Evolutionary conservation across 129 eudicot genomes (phyloP), one percentile per base, ranked within the genome.

Genomic region (Artemisia argyi): DNA sequence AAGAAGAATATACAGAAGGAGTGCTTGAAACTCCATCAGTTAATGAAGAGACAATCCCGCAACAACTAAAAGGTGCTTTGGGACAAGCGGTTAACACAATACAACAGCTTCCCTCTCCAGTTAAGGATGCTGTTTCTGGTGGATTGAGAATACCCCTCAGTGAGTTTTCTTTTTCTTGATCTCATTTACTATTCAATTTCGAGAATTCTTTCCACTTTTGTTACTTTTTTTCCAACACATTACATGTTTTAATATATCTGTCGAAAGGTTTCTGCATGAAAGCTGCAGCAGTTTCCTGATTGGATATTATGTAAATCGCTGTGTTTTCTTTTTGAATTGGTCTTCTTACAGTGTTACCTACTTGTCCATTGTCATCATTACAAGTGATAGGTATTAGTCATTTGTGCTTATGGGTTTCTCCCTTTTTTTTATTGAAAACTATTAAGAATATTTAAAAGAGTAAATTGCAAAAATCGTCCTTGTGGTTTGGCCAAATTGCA

Each of bases 1-100:
- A 83, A 87, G 98, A 94, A 81, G 98, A 90, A 81, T 94, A 87
- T 26, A 72, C 78, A 17, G 96, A 93, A 79, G 96, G 87, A 46
- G 71, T 81, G 72, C 61, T 94, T 55, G 96, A 85, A 78, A 68
- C 91, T 64, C 98, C 97, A n/a, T 80, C 76, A 32, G 75, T 94
- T 47, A 75, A 85, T 60, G 97, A 94, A 79, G 89, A 81, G 39
- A 56, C 89, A 24, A 83, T 94, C 17, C 97, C 98, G 7, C 82
- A 84, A 65, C 97, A 94, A 72, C 84, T 94, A 55, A 80, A 73
- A 81, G 86, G 96, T 42, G 83, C 82, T 80, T 79, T 90, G 68
- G 87, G 82, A 18, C 97, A 88, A 65, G 98, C 93, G 11, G 77
- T 81, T 83, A 86, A 67, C 73, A 86, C 92, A 0, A 70, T 87